phyloP scores from a whole-genome alignment of 2,329 filamentous ascomycete species.

The Xylaria hypoxylon region DNA sequence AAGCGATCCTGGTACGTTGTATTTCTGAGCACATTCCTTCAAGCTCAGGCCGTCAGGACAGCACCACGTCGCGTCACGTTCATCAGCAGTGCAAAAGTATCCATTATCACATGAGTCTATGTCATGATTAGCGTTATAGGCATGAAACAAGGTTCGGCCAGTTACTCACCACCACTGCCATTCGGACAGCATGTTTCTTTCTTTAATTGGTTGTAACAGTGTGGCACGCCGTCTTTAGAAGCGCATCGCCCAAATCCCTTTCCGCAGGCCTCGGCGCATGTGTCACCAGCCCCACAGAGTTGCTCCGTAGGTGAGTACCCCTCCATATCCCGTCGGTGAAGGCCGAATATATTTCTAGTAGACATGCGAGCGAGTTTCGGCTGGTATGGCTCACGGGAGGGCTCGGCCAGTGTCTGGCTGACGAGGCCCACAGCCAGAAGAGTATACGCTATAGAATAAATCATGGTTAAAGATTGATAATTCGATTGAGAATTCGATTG shows the following conservation, averaged over 20 bases:
- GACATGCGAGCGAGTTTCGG: conserved; percentile 47
- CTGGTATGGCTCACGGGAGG: conserved; percentile 45
- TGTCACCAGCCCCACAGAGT: conserved; percentile 47
- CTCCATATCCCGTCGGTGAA: conserved; percentile 40
- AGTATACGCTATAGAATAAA: conserved; percentile 40
- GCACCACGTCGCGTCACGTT: conserved; percentile 65
- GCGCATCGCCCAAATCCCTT: conserved; percentile 49
- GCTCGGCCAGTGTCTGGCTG: conserved; percentile 44
- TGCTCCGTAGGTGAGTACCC: conserved; percentile 49
- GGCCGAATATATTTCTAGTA: conserved; percentile 44
- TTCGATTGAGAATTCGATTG: background rate
- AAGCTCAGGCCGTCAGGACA: conserved; percentile 68
- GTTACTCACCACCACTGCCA: conserved; percentile 65
- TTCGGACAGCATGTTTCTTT: conserved; percentile 69
- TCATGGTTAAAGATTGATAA: conserved; percentile 38
- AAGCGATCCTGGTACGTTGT: conserved; percentile 62
- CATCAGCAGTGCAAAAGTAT: conserved; percentile 72
- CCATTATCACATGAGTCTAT: conserved; percentile 70
- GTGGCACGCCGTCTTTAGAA: conserved; percentile 58
- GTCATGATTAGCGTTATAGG: conserved; percentile 16
- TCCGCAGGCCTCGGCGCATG: conserved; percentile 53
- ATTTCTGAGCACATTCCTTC: conserved; percentile 64
- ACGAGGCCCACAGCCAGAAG: conserved; percentile 44
- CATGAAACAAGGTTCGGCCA: conserved; percentile 19
- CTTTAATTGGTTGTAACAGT: conserved; percentile 67